Evolutionary conservation across 73 alveolate species (phyloP).

Genomic region (Paramecium primaurelia): DNA sequence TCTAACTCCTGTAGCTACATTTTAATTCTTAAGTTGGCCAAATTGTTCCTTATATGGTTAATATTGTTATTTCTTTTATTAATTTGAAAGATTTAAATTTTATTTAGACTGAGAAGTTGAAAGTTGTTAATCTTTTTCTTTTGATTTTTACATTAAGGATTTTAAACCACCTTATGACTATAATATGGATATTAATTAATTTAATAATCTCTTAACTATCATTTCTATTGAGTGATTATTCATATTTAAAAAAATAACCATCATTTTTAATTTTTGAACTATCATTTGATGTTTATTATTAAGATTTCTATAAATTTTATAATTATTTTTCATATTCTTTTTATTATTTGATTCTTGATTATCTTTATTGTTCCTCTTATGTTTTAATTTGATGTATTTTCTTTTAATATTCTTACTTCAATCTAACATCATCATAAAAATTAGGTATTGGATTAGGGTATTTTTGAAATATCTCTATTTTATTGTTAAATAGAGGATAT

Average conservation of each 20-base stretch:
- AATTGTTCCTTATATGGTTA: neutral
- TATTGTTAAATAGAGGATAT: neutral
- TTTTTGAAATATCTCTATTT: neutral
- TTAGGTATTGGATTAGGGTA: neutral
- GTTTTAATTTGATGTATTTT: neutral
- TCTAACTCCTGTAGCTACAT: neutral
- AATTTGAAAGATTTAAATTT: neutral
- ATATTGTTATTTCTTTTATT: neutral
- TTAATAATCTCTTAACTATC: neutral
- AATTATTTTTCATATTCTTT: neutral
- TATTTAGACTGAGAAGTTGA: neutral
- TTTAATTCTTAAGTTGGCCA: neutral
- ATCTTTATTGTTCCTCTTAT: neutral
- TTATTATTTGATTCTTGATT: neutral
- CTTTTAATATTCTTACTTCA: neutral
- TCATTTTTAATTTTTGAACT: neutral
- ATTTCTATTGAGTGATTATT: neutral
- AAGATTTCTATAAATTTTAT: neutral
- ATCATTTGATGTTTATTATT: neutral
- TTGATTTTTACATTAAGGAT: neutral
- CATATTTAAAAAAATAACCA: neutral
- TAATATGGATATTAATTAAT: neutral
- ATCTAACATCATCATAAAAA: neutral
- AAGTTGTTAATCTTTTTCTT: slow-evolving; percentile 4
- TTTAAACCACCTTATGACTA: neutral